Conservation (phyloP, 441 rosid species). For the Jatropha podagrica region DNA sequence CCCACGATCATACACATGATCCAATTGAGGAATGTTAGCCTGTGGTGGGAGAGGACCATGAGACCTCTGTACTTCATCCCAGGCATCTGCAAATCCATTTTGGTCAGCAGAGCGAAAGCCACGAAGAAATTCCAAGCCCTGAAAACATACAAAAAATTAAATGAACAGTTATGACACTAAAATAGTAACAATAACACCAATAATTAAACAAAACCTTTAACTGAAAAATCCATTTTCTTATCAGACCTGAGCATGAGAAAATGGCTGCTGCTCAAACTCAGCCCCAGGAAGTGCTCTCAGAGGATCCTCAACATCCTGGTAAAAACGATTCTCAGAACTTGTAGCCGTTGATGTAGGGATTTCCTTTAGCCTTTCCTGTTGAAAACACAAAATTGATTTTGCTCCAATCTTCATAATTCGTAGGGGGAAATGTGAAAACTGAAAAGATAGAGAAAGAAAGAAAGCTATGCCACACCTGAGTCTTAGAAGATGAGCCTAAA, state of each 20-base stretch:
- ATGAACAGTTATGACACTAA: neutral
- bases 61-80: conserved; percentile 74
- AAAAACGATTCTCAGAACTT: conserved; percentile 48
- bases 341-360: conserved; percentile 56
- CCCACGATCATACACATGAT: conserved; percentile 37
- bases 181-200: neutral
- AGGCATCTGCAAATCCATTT: conserved; percentile 66
- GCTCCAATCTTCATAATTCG: neutral
- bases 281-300: conserved; percentile 75
- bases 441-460: neutral
- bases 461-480: conserved; percentile 52
- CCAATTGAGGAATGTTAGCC: conserved; percentile 38
- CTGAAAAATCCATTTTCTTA: neutral
- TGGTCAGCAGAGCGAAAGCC: conserved; percentile 66
- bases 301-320: conserved; percentile 48
- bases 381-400: neutral
- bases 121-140: conserved; percentile 78
- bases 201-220: neutral
- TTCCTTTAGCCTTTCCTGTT: conserved; percentile 85
- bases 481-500: conserved; percentile 86
- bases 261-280: conserved; percentile 59
- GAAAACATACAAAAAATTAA: conserved; percentile 7
- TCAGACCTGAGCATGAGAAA: conserved; percentile 66
- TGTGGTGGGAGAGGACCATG: conserved; percentile 19
- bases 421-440: neutral